A percentile compares a stretch with the other conserved stretches of the same genome.
Evolutionary conservation across 352 stramenopile genomes (phyloP).

Genomic region (Pythium volutum): DNA sequence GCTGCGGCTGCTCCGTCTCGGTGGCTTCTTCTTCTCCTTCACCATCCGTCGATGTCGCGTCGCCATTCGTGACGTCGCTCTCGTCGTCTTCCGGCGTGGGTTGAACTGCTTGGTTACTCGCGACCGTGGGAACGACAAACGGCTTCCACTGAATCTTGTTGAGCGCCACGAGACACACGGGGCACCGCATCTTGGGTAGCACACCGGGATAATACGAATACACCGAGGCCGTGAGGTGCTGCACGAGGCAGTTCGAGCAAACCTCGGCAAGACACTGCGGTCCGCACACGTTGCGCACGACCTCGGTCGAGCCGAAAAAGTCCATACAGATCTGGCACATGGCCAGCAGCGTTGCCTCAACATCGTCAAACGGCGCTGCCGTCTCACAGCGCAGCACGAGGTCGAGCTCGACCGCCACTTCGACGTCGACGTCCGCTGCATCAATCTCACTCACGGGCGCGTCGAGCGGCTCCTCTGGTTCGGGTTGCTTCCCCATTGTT

Average conservation of each 20-base stretch:
- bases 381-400: conserved; percentile 5
- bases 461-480: conserved; percentile 10
- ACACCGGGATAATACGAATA: conserved; percentile 61
- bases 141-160: conserved; percentile 49
- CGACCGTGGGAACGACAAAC: conserved; percentile 35
- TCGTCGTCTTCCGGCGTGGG: neutral
- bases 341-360: conserved; percentile 25
- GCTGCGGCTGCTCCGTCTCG: neutral
- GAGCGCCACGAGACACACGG: conserved; percentile 49
- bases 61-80: conserved; percentile 6
- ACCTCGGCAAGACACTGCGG: conserved; percentile 37
- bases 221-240: conserved; percentile 45
- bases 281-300: conserved; percentile 40
- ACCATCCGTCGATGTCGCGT: neutral
- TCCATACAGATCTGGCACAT: conserved; percentile 68
- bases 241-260: conserved; percentile 45
- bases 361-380: conserved; percentile 1
- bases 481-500: conserved; percentile 18
- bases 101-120: no score
- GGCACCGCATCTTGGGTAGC: conserved; percentile 64
- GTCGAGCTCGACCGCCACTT: conserved; percentile 16
- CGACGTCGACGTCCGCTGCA: conserved; percentile 1
- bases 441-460: conserved; percentile 5
- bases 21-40: conserved; percentile 8
- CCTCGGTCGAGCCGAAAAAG: conserved; percentile 28